These are phyloP conservation scores for Fusarium sterilihyphosum DNA, from an alignment of 2,329 filamentous ascomycete species.

Conservation along the genomic window DNA sequence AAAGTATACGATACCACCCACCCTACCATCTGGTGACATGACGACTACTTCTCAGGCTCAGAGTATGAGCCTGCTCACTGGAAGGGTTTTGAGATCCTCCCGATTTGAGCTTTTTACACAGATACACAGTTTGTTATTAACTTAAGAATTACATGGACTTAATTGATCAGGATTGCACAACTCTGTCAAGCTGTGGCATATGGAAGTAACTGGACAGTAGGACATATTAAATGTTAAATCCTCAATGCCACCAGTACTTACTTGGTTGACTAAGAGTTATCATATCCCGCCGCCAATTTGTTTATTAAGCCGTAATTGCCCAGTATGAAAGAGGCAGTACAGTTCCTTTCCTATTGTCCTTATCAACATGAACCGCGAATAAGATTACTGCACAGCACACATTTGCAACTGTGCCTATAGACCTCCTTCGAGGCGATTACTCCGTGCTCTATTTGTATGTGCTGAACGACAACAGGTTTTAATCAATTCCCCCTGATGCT, in stretches of 20 bases:
- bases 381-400: background rate
- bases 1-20: conserved; percentile 34
- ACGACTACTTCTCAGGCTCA: conserved; percentile 24
- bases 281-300: background rate
- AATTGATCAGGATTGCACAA: background rate
- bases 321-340: background rate
- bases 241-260: background rate
- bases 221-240: background rate
- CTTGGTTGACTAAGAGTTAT: background rate
- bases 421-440: background rate
- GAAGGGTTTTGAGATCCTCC: conserved; percentile 1
- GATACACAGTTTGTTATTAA: conserved; percentile 28
- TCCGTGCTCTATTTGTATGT: background rate
- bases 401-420: background rate
- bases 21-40: background rate
- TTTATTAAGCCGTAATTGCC: background rate
- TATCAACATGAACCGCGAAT: background rate
- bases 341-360: background rate
- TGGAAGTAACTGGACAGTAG: background rate
- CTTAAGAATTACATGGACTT: background rate
- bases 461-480: background rate
- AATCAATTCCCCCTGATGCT: background rate
- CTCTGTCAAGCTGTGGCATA: background rate
- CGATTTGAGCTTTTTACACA: conserved; percentile 18
- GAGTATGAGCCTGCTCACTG: conserved; percentile 12